Evolutionary conservation across 805 yeast genomes (phyloP), one percentile per base, ranked within the genome.

Genomic region (Nakazawaea ernobii): DNA sequence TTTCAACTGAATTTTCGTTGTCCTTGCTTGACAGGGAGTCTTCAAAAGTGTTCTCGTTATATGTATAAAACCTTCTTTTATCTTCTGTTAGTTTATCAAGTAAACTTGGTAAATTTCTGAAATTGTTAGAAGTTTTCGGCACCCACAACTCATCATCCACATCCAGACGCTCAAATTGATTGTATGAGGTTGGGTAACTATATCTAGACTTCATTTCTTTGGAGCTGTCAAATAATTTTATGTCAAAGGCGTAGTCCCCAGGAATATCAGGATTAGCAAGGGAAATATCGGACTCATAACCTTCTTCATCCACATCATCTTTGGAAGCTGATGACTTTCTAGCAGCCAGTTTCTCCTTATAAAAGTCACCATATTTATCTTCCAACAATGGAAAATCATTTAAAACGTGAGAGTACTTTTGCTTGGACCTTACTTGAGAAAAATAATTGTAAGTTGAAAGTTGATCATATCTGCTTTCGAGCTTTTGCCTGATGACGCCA

Each of bases 401-500:
- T 4, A 52, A 28, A 0, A 43, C 36, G 49, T 57, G 57, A 15
- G 15, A 13, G 8, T 41, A 52, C 32, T 55, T 53, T 27, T 55
- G 49, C 27, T 50, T 40, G 20, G 50, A 27, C 43, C 63, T 35
- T 29, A 58, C 56, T 43, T 59, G 55, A 30, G 58, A 55, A 52
- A 66, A 67, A 43, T 59, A 70, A 52, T 62, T 41, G 52, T 59
- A 72, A 0, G 82, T 77, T 20, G 80, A 73, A 6, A 79, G 55
- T 49, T 73, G 75, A n/a, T 62, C 63, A 51, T 72, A 75, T 48
- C 66, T 62, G 35, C 65, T 63, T 46, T 82, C 81, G 28, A 89
- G 55, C 55, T 84, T 85, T 20, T 60, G 59, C 53, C 84, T 66
- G 7, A 90, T 79, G 1, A 62, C 56, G 6, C 83, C 84, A 57